Evolutionary conservation across 768 basidiomycete genomes (phyloP), one percentile per base, ranked within the genome.

Genomic region (Lactarius evosmus): DNA sequence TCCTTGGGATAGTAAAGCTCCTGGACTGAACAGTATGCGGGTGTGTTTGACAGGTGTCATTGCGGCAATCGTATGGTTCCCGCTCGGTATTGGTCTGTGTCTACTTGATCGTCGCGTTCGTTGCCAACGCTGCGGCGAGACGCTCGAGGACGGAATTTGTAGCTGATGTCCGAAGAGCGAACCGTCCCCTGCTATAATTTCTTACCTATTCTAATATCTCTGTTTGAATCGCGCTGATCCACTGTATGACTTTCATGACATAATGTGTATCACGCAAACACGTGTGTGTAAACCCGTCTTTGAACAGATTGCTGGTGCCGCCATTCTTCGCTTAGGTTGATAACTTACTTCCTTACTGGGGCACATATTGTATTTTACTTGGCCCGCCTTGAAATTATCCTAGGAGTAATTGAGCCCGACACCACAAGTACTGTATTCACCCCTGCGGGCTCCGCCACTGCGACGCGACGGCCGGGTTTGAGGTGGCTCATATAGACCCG

Each of bases 11-110:
- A 41, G 61, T 29, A 41, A 14, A 7, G 4, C 25, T 32, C 6
- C n/a, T 32, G 32, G 44, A 33, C 41, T 34, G 5, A 65, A 27
- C 11, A 12, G 27, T 30, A 3, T 52, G 17, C 1, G 19, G 25
- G 58, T 55, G 41, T 56, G 44, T 36, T 41, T 25, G 8, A 36
- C 65, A 91, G 91, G 91, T 60, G 74, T 93, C 34, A 75, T 94
- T n/a, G 88, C 88, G 8, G 91, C 92, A 4, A 76, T 94, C 29
- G 77, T 93, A 63, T 93, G 90, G 91, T 94, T 94, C 77, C 92
- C 92, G 4, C 74, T 93, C 0, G 92, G 92, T 5, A 80, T 94
- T 41, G 89, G 85, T 2, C 76, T 88, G 6, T 94, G 92, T 70
- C 74, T 93, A 9, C 78, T 94, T 29, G 92, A 94, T 72, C 81